A percentile compares a stretch with the other conserved stretches of the same genome.
phyloP scores from a whole-genome alignment of 1,284 basidiomycete species.

The Sanguinoderma infundibulare region DNA sequence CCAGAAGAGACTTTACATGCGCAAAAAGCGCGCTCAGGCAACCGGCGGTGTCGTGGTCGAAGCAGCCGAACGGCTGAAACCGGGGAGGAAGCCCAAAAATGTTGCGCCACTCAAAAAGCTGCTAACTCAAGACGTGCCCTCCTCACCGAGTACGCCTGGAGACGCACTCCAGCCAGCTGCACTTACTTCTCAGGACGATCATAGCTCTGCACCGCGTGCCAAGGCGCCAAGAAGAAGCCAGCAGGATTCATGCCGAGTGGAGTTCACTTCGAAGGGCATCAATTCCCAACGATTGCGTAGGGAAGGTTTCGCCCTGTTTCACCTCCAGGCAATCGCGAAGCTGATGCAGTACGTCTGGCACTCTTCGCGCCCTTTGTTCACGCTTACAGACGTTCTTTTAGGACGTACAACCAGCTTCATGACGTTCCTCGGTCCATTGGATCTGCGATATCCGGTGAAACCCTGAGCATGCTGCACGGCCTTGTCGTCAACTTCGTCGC shows the following conservation, averaged over 20 bases:
- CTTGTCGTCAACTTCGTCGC: slow-evolving; percentile 55
- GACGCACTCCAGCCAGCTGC: background rate
- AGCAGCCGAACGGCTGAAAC: slow-evolving; percentile 43
- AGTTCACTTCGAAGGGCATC: slow-evolving; percentile 47
- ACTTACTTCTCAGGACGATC: background rate
- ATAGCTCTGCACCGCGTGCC: slow-evolving; percentile 23
- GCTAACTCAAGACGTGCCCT: background rate
- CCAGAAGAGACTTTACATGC: slow-evolving; percentile 72
- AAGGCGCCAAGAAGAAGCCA: slow-evolving; percentile 43
- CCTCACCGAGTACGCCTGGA: background rate
- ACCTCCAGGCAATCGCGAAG: slow-evolving; percentile 45
- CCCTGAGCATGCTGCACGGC: slow-evolving; percentile 41
- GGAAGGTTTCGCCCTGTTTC: slow-evolving; percentile 53
- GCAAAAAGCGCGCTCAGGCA: slow-evolving; percentile 62
- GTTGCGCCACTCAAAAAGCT: background rate
- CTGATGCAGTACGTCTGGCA: slow-evolving; percentile 43
- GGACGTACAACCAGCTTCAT: slow-evolving; percentile 39
- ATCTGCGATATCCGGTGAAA: slow-evolving; percentile 33
- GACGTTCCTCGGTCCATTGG: slow-evolving; percentile 35
- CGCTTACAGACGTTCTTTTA: slow-evolving; percentile 3
- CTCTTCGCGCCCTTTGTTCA: background rate
- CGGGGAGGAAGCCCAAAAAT: slow-evolving; percentile 46
- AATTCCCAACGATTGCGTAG: slow-evolving; percentile 45
- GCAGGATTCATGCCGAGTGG: slow-evolving; percentile 47
- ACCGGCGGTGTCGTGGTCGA: slow-evolving; percentile 42